These are phyloP conservation scores for Didymella glomerata DNA, from an alignment of 2,329 filamentous ascomycete genomes.

Conservation along the genomic window DNA sequence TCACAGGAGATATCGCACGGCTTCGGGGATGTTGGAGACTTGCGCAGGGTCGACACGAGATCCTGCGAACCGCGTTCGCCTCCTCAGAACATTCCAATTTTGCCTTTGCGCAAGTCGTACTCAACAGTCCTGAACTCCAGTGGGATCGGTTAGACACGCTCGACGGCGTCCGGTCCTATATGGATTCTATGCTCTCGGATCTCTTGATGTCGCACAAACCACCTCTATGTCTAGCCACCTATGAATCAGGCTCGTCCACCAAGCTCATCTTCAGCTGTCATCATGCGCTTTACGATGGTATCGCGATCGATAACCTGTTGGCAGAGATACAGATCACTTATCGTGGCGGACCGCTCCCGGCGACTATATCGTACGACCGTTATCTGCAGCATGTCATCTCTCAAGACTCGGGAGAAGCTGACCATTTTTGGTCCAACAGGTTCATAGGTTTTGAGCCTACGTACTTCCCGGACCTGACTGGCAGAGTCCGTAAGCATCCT, in stretches of 20 bases:
- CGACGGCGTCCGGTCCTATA: slow-evolving; percentile 52
- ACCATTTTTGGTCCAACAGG: slow-evolving; percentile 71
- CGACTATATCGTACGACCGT: slow-evolving; percentile 64
- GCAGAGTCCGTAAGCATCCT: slow-evolving; percentile 10
- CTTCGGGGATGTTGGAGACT: slow-evolving; percentile 69
- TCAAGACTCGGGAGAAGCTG: slow-evolving; percentile 58
- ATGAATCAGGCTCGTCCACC: slow-evolving; percentile 28
- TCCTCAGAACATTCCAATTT: slow-evolving; percentile 67
- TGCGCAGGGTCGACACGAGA: slow-evolving; percentile 73
- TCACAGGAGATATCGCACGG: slow-evolving; percentile 60
- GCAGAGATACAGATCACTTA: slow-evolving; percentile 73
- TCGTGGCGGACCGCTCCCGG: slow-evolving; percentile 56
- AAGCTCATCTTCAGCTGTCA: slow-evolving; percentile 67
- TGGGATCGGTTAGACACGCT: slow-evolving; percentile 49
- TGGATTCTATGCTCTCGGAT: slow-evolving; percentile 57
- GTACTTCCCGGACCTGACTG: slow-evolving; percentile 50
- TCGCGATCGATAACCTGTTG: slow-evolving; percentile 75
- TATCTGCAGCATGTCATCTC: slow-evolving; percentile 70
- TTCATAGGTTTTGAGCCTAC: slow-evolving; percentile 63
- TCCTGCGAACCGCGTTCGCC: slow-evolving; percentile 79
- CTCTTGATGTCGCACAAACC: slow-evolving; percentile 50
- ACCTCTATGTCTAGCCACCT: slow-evolving; percentile 50
- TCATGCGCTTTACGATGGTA: slow-evolving; percentile 87
- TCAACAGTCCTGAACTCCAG: slow-evolving; percentile 50
- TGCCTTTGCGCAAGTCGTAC: slow-evolving; percentile 76